Percentiles rank a stretch among this genome's conserved stretches.
phyloP scores from a whole-genome alignment of 495 filamentous ascomycete species.

The Podospora comata region DNA sequence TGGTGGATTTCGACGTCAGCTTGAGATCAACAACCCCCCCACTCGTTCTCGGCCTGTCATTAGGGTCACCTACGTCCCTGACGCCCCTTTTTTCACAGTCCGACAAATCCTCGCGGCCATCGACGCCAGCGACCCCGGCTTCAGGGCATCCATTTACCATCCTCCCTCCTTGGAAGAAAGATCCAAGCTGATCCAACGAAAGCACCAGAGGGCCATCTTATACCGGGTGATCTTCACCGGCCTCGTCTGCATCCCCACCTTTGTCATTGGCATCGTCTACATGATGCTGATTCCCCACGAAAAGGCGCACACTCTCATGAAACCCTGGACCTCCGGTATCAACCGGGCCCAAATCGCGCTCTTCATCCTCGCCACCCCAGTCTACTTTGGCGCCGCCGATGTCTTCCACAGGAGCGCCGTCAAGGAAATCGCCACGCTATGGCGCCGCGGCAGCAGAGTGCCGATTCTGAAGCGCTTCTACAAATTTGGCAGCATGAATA shows the following conservation, averaged over 20 bases:
- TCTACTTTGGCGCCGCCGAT: conserved; percentile 87
- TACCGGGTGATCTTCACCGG: conserved; percentile 67
- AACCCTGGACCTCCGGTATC: conserved; percentile 68
- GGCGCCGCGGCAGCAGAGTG: conserved; percentile 73
- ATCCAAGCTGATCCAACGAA: conserved; percentile 64
- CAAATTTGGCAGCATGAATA: conserved; percentile 95
- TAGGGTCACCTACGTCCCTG: conserved; percentile 66
- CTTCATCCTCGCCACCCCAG: conserved; percentile 81
- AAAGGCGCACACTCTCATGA: conserved; percentile 62
- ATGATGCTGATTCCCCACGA: conserved; percentile 71
- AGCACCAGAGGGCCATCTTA: conserved; percentile 59
- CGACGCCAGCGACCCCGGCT: conserved; percentile 58
- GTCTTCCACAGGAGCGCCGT: conserved; percentile 76
- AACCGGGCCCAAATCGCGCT: conserved; percentile 77
- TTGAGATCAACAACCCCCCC: conserved; percentile 50
- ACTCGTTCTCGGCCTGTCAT: conserved; percentile 57
- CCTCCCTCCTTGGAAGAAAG: conserved; percentile 84
- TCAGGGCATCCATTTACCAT: conserved; percentile 68
- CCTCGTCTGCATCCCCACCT: conserved; percentile 77
- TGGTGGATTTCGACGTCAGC: conserved; percentile 34
- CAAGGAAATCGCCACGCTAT: conserved; percentile 75
- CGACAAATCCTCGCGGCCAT: conserved; percentile 68
- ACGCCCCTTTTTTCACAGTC: conserved; percentile 68
- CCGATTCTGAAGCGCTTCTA: conserved; percentile 78
- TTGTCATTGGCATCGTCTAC: conserved; percentile 85